Base-by-base conservation (phyloP, 2,329 filamentous ascomycete genomes). In the Albifimbria verrucaria region DNA sequence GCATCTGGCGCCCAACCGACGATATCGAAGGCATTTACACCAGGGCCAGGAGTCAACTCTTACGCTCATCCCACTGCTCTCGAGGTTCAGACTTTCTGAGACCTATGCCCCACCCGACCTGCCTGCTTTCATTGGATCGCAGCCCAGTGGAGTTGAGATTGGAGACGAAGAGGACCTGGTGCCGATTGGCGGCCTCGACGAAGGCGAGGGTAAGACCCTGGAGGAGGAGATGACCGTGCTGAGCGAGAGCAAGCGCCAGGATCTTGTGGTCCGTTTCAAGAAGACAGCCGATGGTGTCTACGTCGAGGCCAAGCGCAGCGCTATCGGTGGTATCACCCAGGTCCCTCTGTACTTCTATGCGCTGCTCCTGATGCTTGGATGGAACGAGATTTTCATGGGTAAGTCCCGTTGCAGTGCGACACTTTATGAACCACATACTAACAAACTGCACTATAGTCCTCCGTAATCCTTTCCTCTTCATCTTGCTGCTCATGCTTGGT, bases 251-350 rank as follows among this genome's bases (percentile, higher is more conserved):
- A 96, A 97, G 75, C 84, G 90, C 55, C 90, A 96, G 67, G 92
- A 99, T 68, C 81, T 99, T 24, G 90, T 92, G 10, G 88, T 96
- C 15, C 83, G 94, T 52, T 99, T 99, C 81, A 97, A 97, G 81
- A 97, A 97, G 81, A 94, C 91, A 32, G 94, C 94, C 1, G 94
- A 99, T 68, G 94, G 92, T 7, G 93, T 99, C 4, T 99, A 96
- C 64, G 92, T 99, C 42, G 94, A 99, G 75, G 94, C 94, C 48
- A 99, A 99, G 80, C 85, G 94, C 54, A 92, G 93, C 68, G 94
- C 94, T 42, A 95, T 99, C 67, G 94, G 94, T 51, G 92, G 93
- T 53, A 90, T 99, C 63, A 90, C 92, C 4, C 92, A 97, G 71
- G 86, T 99, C 48, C 94, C 94, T 6, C 75, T 96, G 56, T 97